Evolutionary conservation across 257 asterid species (phyloP), one percentile per base, ranked within the genome.

Genomic region (Salvia splendens): DNA sequence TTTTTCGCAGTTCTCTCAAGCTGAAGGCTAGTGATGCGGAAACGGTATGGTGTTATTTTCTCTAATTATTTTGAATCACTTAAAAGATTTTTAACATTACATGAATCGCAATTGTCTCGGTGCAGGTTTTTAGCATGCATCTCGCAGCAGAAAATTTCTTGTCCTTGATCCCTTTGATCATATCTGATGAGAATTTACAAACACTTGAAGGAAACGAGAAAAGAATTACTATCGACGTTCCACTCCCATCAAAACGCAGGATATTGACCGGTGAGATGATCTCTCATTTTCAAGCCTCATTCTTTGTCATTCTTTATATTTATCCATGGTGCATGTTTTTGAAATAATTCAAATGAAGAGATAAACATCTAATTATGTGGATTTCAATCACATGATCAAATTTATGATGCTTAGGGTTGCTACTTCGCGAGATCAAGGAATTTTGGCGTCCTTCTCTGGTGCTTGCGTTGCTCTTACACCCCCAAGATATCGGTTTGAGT

Each of bases 111-210:
- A 48, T 73, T 16, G 6, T 40, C 41, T 75, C 43, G 45, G 57
- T 73, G 82, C 87, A 91, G 96, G 95, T 89, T 71, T 57, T 77
- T 53, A 85, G 73, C 76, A 64, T 89, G 91, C 98, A 93, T 75
- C 73, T 35, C 51, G 88, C 87, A 38, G 73, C 78, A 42, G 74
- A 81, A 65, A 82, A 83, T 42, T 81, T 89, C 67, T 20, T 81
- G 42, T 75, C 96, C 63, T 77, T 87, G 80, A 80, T 94, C 73
- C 91, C 95, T 49, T 73, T 72, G 2, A 72, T 94, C 38, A 24
- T 64, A 50, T 77, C 81, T 2, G 69, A 80, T 16, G 86, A 86
- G 64, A 79, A 80, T 61, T 40, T 69, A 40, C 83, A 77, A 63
- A 66, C 16, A 64, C 55, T 84, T 59, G 87, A 88, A 73, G 88